Conservation (phyloP, 768 basidiomycete species). For the Auriscalpium microsporum region DNA sequence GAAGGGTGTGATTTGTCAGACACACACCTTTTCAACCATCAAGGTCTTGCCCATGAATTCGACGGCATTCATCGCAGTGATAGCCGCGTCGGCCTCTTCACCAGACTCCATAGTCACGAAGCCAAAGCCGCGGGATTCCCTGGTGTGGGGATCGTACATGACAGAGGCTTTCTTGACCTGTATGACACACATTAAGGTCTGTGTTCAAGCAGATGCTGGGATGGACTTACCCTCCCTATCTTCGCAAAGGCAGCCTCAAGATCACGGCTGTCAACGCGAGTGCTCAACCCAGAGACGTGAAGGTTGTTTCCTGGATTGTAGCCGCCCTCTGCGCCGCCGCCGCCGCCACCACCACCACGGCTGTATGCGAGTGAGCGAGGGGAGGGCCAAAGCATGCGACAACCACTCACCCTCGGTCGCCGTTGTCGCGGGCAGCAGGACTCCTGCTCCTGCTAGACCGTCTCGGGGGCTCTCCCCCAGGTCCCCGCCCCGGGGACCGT, state of each 20-base stretch:
- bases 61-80: slow-evolving; percentile 74
- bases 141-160: slow-evolving; percentile 60
- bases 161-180: slow-evolving; percentile 58
- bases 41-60: slow-evolving; percentile 84
- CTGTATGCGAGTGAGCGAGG: background rate
- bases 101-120: slow-evolving; percentile 81
- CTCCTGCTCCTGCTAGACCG: slow-evolving; percentile 76
- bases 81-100: slow-evolving; percentile 89
- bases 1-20: background rate
- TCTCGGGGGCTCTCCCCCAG: slow-evolving; percentile 44
- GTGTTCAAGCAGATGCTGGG: background rate
- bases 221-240: slow-evolving; percentile 64
- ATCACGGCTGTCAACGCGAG: slow-evolving; percentile 68
- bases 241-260: slow-evolving; percentile 86
- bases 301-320: slow-evolving; percentile 59
- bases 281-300: slow-evolving; percentile 52
- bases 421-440: slow-evolving; percentile 41
- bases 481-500: slow-evolving; percentile 37
- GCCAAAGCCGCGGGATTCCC: slow-evolving; percentile 74
- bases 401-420: slow-evolving; percentile 45
- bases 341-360: background rate
- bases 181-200: background rate
- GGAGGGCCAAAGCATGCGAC: background rate
- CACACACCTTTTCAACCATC: slow-evolving; percentile 78
- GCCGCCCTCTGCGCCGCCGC: slow-evolving; percentile 23